Conservation (phyloP, 2,329 filamentous ascomycete species). For the Pseudogymnoascus verrucosus region DNA sequence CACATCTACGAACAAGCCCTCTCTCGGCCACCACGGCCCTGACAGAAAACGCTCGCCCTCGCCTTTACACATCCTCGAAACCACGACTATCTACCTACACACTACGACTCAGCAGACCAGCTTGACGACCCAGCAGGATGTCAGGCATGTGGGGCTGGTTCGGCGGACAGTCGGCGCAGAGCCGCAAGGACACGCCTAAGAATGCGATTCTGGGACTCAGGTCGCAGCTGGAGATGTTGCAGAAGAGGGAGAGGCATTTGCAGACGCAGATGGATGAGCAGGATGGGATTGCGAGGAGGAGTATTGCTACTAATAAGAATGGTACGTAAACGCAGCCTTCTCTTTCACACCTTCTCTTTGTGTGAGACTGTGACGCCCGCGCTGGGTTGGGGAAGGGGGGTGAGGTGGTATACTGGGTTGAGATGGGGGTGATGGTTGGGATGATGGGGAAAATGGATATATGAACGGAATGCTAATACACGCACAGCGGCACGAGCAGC, state of each 20-base stretch:
- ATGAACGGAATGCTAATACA: not conserved
- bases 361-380: too few species aligned
- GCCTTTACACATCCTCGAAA: too few species aligned
- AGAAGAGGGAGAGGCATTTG: constrained; percentile 89
- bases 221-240: constrained; percentile 90
- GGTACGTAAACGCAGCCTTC: too few species aligned
- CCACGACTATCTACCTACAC: too few species aligned
- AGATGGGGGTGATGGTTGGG: not conserved
- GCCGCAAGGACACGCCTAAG: constrained; percentile 90
- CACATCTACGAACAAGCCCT: not conserved
- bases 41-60: too few species aligned
- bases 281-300: constrained; percentile 79
- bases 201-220: constrained; percentile 88
- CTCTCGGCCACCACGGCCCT: too few species aligned
- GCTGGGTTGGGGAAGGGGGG: constrained; percentile 12
- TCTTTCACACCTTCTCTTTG: too few species aligned
- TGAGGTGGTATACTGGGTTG: not conserved
- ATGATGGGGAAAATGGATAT: not conserved
- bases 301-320: constrained; percentile 81
- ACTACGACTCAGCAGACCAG: not conserved
- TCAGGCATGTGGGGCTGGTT: constrained; percentile 82
- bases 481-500: constrained; percentile 76
- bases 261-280: constrained; percentile 91
- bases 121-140: constrained; percentile 39
- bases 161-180: constrained; percentile 71